Evolutionary conservation across 768 basidiomycete species (phyloP).

Genomic region (Macrolepiota fuliginosa): DNA sequence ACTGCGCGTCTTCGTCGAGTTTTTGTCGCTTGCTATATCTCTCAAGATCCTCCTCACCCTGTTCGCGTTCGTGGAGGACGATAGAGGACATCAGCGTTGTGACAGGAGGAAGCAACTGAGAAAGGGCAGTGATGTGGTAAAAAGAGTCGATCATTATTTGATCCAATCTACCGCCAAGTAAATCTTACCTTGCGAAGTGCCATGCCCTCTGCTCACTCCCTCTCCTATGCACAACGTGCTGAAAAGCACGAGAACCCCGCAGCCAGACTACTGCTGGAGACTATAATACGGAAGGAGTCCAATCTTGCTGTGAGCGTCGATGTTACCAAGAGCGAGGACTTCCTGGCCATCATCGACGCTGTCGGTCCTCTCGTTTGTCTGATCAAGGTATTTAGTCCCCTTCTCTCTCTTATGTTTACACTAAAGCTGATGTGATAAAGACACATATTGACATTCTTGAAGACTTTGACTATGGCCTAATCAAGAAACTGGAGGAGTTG

Average conservation of each 20-base stretch:
- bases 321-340: slow-evolving; percentile 75
- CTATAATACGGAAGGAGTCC: slow-evolving; percentile 82
- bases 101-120: not conserved
- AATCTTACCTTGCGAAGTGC: slow-evolving; percentile 10
- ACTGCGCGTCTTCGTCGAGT: slow-evolving; percentile 26
- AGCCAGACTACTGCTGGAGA: slow-evolving; percentile 73
- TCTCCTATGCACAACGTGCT: slow-evolving; percentile 64
- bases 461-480: slow-evolving; percentile 77
- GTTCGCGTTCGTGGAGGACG: slow-evolving; percentile 50
- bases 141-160: slow-evolving; percentile 11
- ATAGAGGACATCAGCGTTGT: slow-evolving; percentile 30
- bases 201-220: slow-evolving; percentile 37
- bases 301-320: slow-evolving; percentile 97
- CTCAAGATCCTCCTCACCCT: slow-evolving; percentile 41
- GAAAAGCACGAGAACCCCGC: slow-evolving; percentile 65
- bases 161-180: not conserved
- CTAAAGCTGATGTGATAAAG: slow-evolving; percentile 44
- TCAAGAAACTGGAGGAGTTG: slow-evolving; percentile 66
- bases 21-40: slow-evolving; percentile 43
- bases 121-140: not conserved
- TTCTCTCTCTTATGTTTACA: slow-evolving; percentile 4
- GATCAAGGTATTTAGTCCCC: slow-evolving; percentile 70
- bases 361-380: slow-evolving; percentile 92
- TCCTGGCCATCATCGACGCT: slow-evolving; percentile 81
- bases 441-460: slow-evolving; percentile 96